These are phyloP conservation scores for Orobanche coerulescens DNA, from an alignment of 257 asterid genomes.

Conservation along the genomic window DNA sequence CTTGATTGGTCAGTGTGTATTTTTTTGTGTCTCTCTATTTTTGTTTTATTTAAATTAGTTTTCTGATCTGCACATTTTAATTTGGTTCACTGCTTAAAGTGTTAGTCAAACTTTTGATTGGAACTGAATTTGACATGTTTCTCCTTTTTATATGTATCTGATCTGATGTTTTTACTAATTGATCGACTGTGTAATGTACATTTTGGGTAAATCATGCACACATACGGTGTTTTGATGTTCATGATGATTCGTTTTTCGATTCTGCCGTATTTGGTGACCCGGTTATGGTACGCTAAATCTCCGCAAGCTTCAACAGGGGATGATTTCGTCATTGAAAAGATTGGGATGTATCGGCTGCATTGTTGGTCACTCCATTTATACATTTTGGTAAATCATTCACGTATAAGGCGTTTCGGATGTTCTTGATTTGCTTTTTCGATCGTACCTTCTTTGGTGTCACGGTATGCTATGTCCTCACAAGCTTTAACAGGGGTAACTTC, in stretches of 20 bases:
- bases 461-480: conserved; percentile 52
- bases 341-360: too few relatives aligned
- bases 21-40: not conserved
- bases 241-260: too few relatives aligned
- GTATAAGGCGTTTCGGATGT: too few relatives aligned
- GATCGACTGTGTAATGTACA: conserved; percentile 7
- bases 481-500: conserved; percentile 71
- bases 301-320: too few relatives aligned
- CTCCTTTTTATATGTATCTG: not conserved
- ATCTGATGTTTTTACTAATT: not conserved
- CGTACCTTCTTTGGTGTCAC: conserved; percentile 35
- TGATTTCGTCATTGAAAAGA: too few relatives aligned
- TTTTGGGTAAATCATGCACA: not conserved
- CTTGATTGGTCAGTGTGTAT: conserved; percentile 19
- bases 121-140: conserved; percentile 2
- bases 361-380: too few relatives aligned
- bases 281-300: too few relatives aligned
- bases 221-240: too few relatives aligned
- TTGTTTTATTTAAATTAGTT: too few relatives aligned
- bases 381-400: too few relatives aligned
- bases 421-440: too few relatives aligned
- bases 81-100: conserved; percentile 1
- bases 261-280: too few relatives aligned
- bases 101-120: not conserved
- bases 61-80: not conserved